Base-by-base conservation (phyloP, 352 stramenopile species). In the Pythium coloratum region DNA sequence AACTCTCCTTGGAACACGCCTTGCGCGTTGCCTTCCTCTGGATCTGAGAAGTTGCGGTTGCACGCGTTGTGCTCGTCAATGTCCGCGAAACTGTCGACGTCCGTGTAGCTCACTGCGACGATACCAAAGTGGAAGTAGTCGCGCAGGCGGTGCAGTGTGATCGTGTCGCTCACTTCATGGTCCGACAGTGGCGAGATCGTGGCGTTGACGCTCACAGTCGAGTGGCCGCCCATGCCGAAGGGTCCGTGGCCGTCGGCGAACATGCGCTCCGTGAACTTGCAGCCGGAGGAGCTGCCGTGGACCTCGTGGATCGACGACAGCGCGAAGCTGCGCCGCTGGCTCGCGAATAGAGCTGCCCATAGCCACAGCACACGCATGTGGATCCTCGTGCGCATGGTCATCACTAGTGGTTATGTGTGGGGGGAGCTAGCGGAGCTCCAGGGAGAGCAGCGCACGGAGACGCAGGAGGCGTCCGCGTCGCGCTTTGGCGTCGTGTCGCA, bases 51-150 rank as follows among this genome's bases (percentile, higher is more conserved):
- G 57, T 94, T 86, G 64, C 73, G 80, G 30, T 75, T 73, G 65
- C 88, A 96, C 24, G 82, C 69, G 13, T 57, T 65, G 42, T 69
- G 83, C 20, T 90, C 78, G 57, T 92, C 76, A 13, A 89, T 73
- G n/a, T 84, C 71, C 8, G 58, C 59, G 30, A 73, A 62, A 2
- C 67, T 36, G 13, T 80, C 80, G 1, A 69, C 71, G 24, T 84
- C 75, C 30, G 86, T 80, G 75, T 89, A 96, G 26, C 72, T 84
- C 50, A 78, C 80, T 34, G 89, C 64, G 0, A 81, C 86, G 28
- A 96, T 70, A 46, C 71, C 84, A 72, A 93, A 91, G 49, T 94
- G 76, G 57, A 96, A 91, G 59, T 96, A 94, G 65, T 93, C 86
- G 55, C 73, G 73, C 49, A 94, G 69, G 46, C 80, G 73, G 33